Percentiles rank a stretch among this genome's conserved stretches.
Evolutionary conservation across 345 rosid species (phyloP).

Genomic region (Pistacia vera): DNA sequence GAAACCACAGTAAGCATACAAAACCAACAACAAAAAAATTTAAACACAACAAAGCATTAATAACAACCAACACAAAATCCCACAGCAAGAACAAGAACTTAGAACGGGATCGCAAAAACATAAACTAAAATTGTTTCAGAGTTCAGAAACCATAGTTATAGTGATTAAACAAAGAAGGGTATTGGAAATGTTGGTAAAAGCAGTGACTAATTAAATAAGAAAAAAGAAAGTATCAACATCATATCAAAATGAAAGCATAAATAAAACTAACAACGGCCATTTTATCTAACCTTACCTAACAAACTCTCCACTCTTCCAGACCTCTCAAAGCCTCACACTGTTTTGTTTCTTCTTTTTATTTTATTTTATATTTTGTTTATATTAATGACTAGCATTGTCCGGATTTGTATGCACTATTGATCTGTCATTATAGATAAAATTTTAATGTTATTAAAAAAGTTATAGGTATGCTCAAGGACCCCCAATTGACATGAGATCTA

Average conservation of each 20-base stretch:
- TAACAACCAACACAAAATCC: too few species aligned
- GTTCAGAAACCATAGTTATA: too few species aligned
- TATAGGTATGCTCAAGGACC: background rate
- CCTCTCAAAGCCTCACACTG: background rate
- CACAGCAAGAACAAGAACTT: too few species aligned
- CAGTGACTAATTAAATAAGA: background rate
- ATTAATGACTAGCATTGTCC: background rate
- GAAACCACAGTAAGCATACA: background rate
- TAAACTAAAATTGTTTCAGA: too few species aligned
- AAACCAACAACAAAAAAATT: background rate
- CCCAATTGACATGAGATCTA: background rate
- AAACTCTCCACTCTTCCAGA: conserved; percentile 17
- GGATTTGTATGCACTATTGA: background rate
- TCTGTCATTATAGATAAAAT: background rate
- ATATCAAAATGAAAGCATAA: background rate
- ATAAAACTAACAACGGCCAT: conserved; percentile 20
- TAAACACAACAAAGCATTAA: background rate
- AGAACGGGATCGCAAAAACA: too few species aligned
- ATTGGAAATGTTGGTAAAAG: conserved; percentile 1
- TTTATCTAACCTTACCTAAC: background rate
- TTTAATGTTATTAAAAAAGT: background rate
- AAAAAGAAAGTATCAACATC: background rate
- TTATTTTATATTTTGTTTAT: too few species aligned
- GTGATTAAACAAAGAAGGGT: too few species aligned
- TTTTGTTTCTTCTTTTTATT: background rate